Percentiles rank a stretch among this genome's conserved stretches.
Conservation (phyloP, 2,329 filamentous ascomycete genomes). For the Aspergillus ochraceus region DNA sequence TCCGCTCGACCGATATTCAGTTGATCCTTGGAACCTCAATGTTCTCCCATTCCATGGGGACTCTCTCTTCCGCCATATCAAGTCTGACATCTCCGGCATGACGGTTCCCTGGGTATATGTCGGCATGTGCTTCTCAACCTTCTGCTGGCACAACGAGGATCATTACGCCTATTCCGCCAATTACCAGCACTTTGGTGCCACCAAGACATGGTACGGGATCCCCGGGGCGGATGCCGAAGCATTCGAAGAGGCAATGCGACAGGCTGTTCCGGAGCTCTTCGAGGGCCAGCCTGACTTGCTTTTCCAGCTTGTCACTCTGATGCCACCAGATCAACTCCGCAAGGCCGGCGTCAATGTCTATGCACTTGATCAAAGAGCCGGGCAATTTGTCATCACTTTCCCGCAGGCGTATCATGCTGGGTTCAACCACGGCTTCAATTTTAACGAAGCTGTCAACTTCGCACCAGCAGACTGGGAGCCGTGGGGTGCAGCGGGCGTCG, state of each 20-base stretch:
- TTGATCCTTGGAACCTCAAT: conserved; percentile 94
- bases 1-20: conserved; percentile 80
- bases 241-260: conserved; percentile 92
- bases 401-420: conserved; percentile 96
- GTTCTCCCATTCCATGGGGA: conserved; percentile 86
- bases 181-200: conserved; percentile 96
- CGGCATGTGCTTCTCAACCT: conserved; percentile 98
- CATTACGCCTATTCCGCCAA: conserved; percentile 98
- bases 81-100: conserved; percentile 98
- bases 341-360: conserved; percentile 93
- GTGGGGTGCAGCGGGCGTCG: conserved; percentile 80
- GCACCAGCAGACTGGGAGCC: conserved; percentile 95
- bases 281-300: conserved; percentile 95
- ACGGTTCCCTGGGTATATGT: conserved; percentile 99
- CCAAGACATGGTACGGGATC: conserved; percentile 99
- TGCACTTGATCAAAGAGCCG: conserved; percentile 91
- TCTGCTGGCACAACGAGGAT: conserved; percentile 99
- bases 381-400: conserved; percentile 95
- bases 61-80: conserved; percentile 94
- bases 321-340: conserved; percentile 88
- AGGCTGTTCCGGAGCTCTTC: conserved; percentile 93
- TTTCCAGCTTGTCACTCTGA: conserved; percentile 94
- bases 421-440: conserved; percentile 98
- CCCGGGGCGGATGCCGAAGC: conserved; percentile 90
- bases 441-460: conserved; percentile 98